phyloP scores from a whole-genome alignment of 352 stramenopile species.

The Lagenidium giganteum region DNA sequence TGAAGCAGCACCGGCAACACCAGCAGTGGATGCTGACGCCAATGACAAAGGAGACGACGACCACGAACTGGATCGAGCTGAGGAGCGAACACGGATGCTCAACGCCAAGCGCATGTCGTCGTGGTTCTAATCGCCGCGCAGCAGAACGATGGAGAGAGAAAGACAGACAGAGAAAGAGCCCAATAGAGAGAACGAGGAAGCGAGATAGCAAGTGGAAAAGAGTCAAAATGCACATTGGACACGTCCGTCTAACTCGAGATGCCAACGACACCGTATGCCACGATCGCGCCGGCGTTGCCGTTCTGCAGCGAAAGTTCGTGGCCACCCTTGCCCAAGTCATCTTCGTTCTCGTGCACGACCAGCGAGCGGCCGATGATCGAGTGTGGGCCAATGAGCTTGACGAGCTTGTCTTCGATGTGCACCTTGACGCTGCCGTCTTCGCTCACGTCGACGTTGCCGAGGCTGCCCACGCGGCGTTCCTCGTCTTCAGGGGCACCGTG shows the following conservation, averaged over 20 bases:
- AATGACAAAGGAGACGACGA: not conserved
- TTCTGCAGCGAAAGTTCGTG: constrained; percentile 94
- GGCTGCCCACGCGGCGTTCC: constrained; percentile 90
- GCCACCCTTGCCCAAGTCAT: constrained; percentile 93
- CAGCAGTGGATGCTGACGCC: not conserved
- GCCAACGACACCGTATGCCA: constrained; percentile 85
- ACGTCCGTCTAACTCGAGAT: constrained; percentile 78
- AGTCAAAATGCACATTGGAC: too few species aligned
- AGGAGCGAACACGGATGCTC: too few species aligned
- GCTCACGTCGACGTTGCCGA: constrained; percentile 87
- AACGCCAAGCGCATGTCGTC: constrained; percentile 18
- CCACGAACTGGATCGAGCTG: not conserved
- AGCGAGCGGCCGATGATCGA: constrained; percentile 95
- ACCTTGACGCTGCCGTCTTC: constrained; percentile 84
- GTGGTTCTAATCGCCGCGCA: constrained; percentile 16
- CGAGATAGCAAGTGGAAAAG: too few species aligned
- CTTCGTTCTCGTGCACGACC: constrained; percentile 89
- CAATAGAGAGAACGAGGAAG: too few species aligned
- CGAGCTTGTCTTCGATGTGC: constrained; percentile 89
- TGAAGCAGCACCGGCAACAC: constrained; percentile 1
- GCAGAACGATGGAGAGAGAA: too few species aligned
- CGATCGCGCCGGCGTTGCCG: constrained; percentile 89
- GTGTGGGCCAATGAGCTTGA: constrained; percentile 96
- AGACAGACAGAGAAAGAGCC: too few species aligned
- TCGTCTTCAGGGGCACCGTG: constrained; percentile 93